These are phyloP conservation scores for Xylaria venustula DNA, from an alignment of 495 filamentous ascomycete species.

Conservation along the genomic window DNA sequence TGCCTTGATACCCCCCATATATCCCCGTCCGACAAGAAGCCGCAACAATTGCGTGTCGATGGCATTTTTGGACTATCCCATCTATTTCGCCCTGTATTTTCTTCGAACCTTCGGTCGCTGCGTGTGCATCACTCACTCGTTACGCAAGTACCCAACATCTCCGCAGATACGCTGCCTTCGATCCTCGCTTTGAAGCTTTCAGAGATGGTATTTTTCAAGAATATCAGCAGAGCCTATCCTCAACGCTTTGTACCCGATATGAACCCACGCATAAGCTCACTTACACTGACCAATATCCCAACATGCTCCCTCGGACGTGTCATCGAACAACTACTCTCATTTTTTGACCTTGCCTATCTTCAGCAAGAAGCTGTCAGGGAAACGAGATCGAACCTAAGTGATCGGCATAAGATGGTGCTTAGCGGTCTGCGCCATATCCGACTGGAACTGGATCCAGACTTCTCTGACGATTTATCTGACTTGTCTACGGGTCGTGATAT, in stretches of 20 bases:
- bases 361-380: conserved; percentile 39
- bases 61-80: conserved; percentile 39
- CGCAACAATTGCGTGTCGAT: conserved; percentile 20
- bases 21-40: background rate
- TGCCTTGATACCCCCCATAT: conserved; percentile 10
- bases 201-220: conserved; percentile 35
- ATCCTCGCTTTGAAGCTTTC: conserved; percentile 31
- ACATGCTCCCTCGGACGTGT: conserved; percentile 39
- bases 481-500: conserved; percentile 18
- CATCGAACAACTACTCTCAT: conserved; percentile 32
- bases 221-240: conserved; percentile 38
- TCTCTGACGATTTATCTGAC: conserved; percentile 23
- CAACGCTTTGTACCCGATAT: conserved; percentile 42
- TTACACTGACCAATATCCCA: conserved; percentile 42
- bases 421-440: conserved; percentile 41
- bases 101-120: conserved; percentile 42
- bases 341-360: conserved; percentile 36
- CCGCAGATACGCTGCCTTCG: conserved; percentile 19
- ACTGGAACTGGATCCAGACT: conserved; percentile 41
- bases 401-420: conserved; percentile 28
- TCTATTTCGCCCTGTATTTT: conserved; percentile 44
- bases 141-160: conserved; percentile 38
- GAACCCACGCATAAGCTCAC: conserved; percentile 42
- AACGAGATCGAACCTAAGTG: background rate
- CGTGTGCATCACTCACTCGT: conserved; percentile 50